Evolutionary conservation across 352 stramenopile genomes (phyloP).

Genomic region (Phytophthora cactorum): DNA sequence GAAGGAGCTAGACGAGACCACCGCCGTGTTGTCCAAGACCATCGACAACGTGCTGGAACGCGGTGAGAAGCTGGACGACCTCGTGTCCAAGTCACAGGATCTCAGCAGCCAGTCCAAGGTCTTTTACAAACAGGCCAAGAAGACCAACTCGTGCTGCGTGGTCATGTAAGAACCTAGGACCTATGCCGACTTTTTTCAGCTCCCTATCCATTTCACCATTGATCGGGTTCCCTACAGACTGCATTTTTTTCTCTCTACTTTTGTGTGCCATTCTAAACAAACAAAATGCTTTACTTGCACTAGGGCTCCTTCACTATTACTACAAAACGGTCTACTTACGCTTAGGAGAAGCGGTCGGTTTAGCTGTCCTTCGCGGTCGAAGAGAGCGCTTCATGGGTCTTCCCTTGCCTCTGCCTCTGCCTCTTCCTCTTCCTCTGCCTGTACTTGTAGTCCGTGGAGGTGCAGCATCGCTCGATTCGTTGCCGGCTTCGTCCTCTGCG

Average conservation of each 20-base stretch:
- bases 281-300: constrained; percentile 42
- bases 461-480: constrained; percentile 58
- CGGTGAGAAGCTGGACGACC: constrained; percentile 98
- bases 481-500: constrained; percentile 50
- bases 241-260: constrained; percentile 31
- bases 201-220: constrained; percentile 15
- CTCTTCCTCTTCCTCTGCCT: constrained; percentile 4
- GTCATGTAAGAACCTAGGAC: constrained; percentile 73
- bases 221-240: constrained; percentile 31
- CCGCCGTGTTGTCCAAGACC: constrained; percentile 98
- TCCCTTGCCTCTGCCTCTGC: constrained; percentile 19
- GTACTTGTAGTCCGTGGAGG: constrained; percentile 26
- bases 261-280: constrained; percentile 49
- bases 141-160: constrained; percentile 99
- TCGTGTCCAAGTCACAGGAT: constrained; percentile 99
- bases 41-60: constrained; percentile 99
- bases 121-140: constrained; percentile 99
- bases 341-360: constrained; percentile 46
- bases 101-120: constrained; percentile 99
- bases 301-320: constrained; percentile 13
- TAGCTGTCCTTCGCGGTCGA: constrained; percentile 57
- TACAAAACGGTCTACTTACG: constrained; percentile 37
- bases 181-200: constrained; percentile 14
- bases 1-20: constrained; percentile 99
- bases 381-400: constrained; percentile 53